Evolutionary conservation across 257 asterid genomes (phyloP).

Genomic region (Plantago major): DNA sequence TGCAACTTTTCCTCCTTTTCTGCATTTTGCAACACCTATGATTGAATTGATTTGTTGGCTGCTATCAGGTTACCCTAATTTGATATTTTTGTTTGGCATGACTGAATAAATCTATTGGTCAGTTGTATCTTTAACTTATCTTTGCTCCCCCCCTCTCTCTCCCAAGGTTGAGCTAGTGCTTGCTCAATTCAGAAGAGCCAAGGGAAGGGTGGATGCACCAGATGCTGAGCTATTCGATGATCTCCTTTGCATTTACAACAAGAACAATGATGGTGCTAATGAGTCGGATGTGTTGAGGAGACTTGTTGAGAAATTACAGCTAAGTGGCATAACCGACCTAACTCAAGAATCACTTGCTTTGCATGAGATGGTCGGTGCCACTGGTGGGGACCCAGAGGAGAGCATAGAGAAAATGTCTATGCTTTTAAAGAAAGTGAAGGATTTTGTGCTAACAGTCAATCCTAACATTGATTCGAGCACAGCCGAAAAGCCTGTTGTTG

Average conservation of each 20-base stretch:
- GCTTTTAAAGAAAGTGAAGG: slow-evolving; percentile 82
- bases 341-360: slow-evolving; percentile 92
- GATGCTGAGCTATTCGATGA: slow-evolving; percentile 77
- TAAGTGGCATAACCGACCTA: slow-evolving; percentile 70
- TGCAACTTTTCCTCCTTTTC: slow-evolving; percentile 10
- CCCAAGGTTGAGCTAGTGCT: slow-evolving; percentile 92
- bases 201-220: slow-evolving; percentile 79
- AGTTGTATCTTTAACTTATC: not conserved
- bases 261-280: slow-evolving; percentile 34
- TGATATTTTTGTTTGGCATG: not conserved
- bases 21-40: slow-evolving; percentile 13
- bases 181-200: slow-evolving; percentile 94
- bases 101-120: not conserved
- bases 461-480: slow-evolving; percentile 47
- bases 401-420: slow-evolving; percentile 91
- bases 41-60: slow-evolving; percentile 13
- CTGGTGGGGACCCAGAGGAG: slow-evolving; percentile 88
- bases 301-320: slow-evolving; percentile 76
- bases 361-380: slow-evolving; percentile 86
- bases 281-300: slow-evolving; percentile 52
- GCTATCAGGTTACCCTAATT: slow-evolving; percentile 1
- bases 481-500: slow-evolving; percentile 44
- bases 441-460: slow-evolving; percentile 77
- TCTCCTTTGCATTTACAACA: slow-evolving; percentile 53
- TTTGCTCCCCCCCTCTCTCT: slow-evolving; percentile 1